Evolutionary conservation across 2,329 filamentous ascomycete genomes (phyloP).

Genomic region (Arachnopeziza araneosa): DNA sequence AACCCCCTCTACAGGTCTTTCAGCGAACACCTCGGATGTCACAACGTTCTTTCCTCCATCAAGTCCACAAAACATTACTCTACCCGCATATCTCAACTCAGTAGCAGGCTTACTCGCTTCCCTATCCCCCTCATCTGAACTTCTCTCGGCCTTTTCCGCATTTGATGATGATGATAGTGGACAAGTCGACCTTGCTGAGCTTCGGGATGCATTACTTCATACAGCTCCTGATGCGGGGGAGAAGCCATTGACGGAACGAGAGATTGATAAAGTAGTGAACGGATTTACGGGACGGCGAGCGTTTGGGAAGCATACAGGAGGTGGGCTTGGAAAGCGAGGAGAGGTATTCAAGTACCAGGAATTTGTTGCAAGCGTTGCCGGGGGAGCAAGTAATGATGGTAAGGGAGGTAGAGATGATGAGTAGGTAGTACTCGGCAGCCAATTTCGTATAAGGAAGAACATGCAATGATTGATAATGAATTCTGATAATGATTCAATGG

Average conservation of each 20-base stretch:
- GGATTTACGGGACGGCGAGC: constrained; percentile 81
- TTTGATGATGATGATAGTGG: constrained; percentile 96
- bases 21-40: constrained; percentile 65
- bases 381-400: constrained; percentile 22
- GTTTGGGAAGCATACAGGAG: constrained; percentile 57
- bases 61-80: constrained; percentile 65
- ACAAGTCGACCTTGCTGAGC: constrained; percentile 76
- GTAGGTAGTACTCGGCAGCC: neutral
- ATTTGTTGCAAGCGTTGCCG: constrained; percentile 54
- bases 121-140: constrained; percentile 71
- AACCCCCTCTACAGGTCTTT: constrained; percentile 53
- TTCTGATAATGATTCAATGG: neutral
- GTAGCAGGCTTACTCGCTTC: constrained; percentile 69
- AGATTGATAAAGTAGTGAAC: constrained; percentile 81
- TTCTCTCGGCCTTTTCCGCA: constrained; percentile 85
- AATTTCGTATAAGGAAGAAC: neutral
- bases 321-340: constrained; percentile 55
- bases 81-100: constrained; percentile 80
- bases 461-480: neutral
- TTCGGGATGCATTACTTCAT: constrained; percentile 76
- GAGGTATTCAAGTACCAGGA: constrained; percentile 94
- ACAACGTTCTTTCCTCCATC: constrained; percentile 76
- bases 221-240: constrained; percentile 72
- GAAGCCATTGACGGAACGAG: constrained; percentile 57
- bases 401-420: constrained; percentile 13